A percentile compares a stretch with the other conserved stretches of the same genome.
Evolutionary conservation across 805 yeast species (phyloP).

Genomic region (Blastobotrys muscicola): DNA sequence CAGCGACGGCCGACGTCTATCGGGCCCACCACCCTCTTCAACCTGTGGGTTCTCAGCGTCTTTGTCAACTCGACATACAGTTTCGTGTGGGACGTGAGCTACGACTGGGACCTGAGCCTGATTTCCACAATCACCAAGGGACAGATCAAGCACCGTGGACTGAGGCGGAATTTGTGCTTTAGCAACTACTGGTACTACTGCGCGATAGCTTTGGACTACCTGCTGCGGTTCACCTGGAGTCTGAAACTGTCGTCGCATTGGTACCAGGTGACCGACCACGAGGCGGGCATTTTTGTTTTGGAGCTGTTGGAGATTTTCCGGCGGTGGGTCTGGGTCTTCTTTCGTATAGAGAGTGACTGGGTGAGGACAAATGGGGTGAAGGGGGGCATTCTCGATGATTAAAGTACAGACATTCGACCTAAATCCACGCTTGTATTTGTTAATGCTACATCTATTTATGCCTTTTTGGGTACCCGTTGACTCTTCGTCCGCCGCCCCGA

Average conservation of each 20-base stretch:
- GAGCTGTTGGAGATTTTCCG: constrained; percentile 71
- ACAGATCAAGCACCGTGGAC: constrained; percentile 7
- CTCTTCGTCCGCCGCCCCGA: too few species aligned
- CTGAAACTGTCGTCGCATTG: constrained; percentile 38
- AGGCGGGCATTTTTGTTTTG: constrained; percentile 53
- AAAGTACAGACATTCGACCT: too few species aligned
- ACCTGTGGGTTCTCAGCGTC: constrained; percentile 32
- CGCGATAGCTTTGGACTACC: constrained; percentile 53
- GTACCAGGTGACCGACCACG: constrained; percentile 26
- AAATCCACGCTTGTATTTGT: too few species aligned
- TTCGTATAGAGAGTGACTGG: constrained; percentile 76
- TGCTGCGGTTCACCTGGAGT: constrained; percentile 70
- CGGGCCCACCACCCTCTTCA: constrained; percentile 4
- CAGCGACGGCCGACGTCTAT: constrained; percentile 14
- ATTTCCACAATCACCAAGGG: not conserved
- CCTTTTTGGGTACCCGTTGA: too few species aligned
- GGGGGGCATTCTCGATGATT: too few species aligned
- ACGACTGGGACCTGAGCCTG: constrained; percentile 77
- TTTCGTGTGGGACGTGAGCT: constrained; percentile 78
- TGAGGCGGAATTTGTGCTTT: constrained; percentile 23
- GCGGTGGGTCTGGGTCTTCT: constrained; percentile 83
- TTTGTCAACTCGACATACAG: constrained; percentile 66
- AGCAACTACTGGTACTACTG: constrained; percentile 36
- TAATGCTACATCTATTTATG: too few species aligned
- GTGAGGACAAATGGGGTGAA: constrained; percentile 1